Percentiles rank a stretch among this genome's conserved stretches.
These are phyloP conservation scores for Chalara sp. DNA, from an alignment of 2,329 filamentous ascomycete species.

Conservation along the genomic window DNA sequence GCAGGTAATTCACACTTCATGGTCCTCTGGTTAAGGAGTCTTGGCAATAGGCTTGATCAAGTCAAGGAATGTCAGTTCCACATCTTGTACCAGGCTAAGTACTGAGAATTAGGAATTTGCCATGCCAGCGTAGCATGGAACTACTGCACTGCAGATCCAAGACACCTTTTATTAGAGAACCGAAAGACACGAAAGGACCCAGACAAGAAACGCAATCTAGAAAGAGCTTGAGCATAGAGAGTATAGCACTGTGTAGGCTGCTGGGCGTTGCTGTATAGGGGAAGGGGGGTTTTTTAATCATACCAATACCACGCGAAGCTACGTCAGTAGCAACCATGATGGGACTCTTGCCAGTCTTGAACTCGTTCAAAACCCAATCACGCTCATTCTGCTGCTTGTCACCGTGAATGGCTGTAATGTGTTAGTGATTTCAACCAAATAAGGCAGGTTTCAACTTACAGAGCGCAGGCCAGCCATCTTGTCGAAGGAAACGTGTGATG, in stretches of 20 bases:
- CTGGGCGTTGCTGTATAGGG: slow-evolving; percentile 48
- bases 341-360: slow-evolving; percentile 98
- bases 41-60: slow-evolving; percentile 69
- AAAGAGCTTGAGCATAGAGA: slow-evolving; percentile 83
- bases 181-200: slow-evolving; percentile 77
- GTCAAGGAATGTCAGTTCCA: slow-evolving; percentile 76
- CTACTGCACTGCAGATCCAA: slow-evolving; percentile 76
- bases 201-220: slow-evolving; percentile 86
- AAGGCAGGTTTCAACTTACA: slow-evolving; percentile 61
- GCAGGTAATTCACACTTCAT: slow-evolving; percentile 48
- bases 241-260: slow-evolving; percentile 68
- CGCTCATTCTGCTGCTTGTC: slow-evolving; percentile 99
- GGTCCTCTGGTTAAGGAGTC: slow-evolving; percentile 53
- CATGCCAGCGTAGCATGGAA: slow-evolving; percentile 63
- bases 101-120: slow-evolving; percentile 68
- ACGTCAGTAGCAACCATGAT: slow-evolving; percentile 99
- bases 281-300: slow-evolving; percentile 64
- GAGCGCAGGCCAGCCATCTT: slow-evolving; percentile 95
- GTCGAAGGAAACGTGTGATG: slow-evolving; percentile 93
- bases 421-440: slow-evolving; percentile 38
- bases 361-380: slow-evolving; percentile 98
- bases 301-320: slow-evolving; percentile 99
- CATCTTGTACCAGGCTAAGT: slow-evolving; percentile 61
- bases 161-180: slow-evolving; percentile 76
- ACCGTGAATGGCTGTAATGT: slow-evolving; percentile 76